These are phyloP conservation scores for Trichosporon sp. DNA, from an alignment of 1,284 basidiomycete genomes.

Conservation along the genomic window DNA sequence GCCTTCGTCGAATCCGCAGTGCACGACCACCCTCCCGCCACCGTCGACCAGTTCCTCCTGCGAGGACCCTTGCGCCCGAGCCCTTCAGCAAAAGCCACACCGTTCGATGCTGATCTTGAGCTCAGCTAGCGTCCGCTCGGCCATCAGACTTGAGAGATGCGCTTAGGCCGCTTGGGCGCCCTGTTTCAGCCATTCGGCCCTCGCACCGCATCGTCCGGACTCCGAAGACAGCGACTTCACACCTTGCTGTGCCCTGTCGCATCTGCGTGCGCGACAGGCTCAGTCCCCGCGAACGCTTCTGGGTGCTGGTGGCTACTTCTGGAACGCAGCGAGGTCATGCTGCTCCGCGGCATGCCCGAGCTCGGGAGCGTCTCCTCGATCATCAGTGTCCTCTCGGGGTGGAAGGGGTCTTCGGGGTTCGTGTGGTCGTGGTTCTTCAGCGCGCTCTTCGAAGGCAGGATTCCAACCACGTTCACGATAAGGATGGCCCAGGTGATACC, in stretches of 20 bases:
- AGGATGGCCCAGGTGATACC: constrained; percentile 39
- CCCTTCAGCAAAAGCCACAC: not conserved
- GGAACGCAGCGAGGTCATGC: not conserved
- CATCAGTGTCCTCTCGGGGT: constrained; percentile 4
- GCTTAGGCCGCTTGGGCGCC: not conserved
- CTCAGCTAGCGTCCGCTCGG: not conserved
- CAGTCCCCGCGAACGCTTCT: not conserved
- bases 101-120: constrained; percentile 5
- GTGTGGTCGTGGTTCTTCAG: not conserved
- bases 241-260: not conserved
- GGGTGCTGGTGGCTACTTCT: constrained; percentile 4
- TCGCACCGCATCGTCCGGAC: not conserved
- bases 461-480: constrained; percentile 34
- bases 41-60: not conserved
- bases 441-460: constrained; percentile 27
- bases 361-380: constrained; percentile 17
- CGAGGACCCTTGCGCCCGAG: not conserved
- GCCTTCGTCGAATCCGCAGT: not conserved
- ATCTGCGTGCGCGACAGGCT: not conserved
- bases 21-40: not conserved
- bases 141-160: not conserved
- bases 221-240: not conserved
- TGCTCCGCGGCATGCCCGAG: not conserved
- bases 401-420: not conserved
- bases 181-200: constrained; percentile 11